A percentile compares a stretch with the other conserved stretches of the same genome.
Conservation (phyloP, 805 yeast genomes). For the Lipomyces yamadae region DNA sequence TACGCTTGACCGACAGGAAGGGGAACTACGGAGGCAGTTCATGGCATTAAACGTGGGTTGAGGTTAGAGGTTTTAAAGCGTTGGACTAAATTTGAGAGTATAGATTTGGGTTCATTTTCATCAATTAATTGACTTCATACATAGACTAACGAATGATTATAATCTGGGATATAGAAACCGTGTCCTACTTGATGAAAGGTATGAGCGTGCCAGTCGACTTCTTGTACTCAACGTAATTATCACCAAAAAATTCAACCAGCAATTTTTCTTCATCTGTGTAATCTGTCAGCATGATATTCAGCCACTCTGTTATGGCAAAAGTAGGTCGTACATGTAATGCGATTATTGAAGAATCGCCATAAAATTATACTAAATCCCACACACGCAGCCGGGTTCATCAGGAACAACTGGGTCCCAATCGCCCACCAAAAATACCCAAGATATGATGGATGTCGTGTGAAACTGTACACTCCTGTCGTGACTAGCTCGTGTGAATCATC, state of each 20-base stretch:
- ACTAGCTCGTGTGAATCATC: constrained; percentile 66
- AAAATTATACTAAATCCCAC: constrained; percentile 61
- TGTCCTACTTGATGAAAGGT: constrained; percentile 56
- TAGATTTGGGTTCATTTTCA: background rate
- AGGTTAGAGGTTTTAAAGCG: background rate
- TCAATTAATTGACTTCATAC: background rate
- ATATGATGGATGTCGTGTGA: constrained; percentile 83
- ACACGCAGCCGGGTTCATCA: constrained; percentile 68
- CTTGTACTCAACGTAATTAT: constrained; percentile 62
- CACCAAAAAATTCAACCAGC: constrained; percentile 71
- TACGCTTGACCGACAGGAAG: constrained; percentile 14
- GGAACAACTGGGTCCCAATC: constrained; percentile 74
- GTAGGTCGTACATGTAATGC: constrained; percentile 55
- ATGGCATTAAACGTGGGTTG: constrained; percentile 6
- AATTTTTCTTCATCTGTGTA: constrained; percentile 63
- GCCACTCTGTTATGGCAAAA: background rate
- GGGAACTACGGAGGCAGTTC: constrained; percentile 9
- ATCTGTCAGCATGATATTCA: background rate
- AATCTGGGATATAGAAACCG: background rate
- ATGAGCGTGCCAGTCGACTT: constrained; percentile 59
- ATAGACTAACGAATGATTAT: background rate
- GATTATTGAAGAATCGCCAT: constrained; percentile 66
- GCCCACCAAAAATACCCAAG: constrained; percentile 95
- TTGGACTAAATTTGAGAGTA: background rate
- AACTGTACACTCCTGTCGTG: constrained; percentile 69